Evolutionary conservation across 2,329 filamentous ascomycete genomes (phyloP).

Genomic region (Fusarium sp.): DNA sequence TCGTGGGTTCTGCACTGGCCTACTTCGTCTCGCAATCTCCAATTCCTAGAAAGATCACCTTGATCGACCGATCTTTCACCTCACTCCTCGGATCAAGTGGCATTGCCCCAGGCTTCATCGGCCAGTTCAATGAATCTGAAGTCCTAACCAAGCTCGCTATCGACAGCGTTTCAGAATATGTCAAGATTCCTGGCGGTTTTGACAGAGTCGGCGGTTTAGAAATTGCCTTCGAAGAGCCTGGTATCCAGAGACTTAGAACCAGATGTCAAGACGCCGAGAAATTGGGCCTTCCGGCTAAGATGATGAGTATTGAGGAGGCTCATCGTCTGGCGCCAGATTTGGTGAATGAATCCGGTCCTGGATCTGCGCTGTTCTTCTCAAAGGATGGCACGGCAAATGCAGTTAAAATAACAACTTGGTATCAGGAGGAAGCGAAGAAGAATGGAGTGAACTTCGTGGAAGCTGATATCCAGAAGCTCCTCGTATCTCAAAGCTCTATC

Average conservation of each 20-base stretch:
- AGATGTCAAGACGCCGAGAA: slow-evolving; percentile 17
- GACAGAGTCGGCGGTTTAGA: slow-evolving; percentile 38
- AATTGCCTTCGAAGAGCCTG: slow-evolving; percentile 29
- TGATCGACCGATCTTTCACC: slow-evolving; percentile 36
- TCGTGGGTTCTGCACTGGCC: slow-evolving; percentile 33
- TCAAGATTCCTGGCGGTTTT: slow-evolving; percentile 39
- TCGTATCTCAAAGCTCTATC: not conserved
- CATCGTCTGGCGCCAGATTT: slow-evolving; percentile 30
- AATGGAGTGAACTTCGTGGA: slow-evolving; percentile 20
- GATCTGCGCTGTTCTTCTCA: slow-evolving; percentile 29
- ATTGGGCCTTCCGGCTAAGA: slow-evolving; percentile 19
- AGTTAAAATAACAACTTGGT: slow-evolving; percentile 25
- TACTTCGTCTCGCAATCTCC: slow-evolving; percentile 24
- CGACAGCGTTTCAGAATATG: slow-evolving; percentile 38
- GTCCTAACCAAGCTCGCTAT: slow-evolving; percentile 41
- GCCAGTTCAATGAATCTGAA: slow-evolving; percentile 43
- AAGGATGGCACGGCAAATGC: slow-evolving; percentile 43
- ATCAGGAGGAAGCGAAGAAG: slow-evolving; percentile 28
- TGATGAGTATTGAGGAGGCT: slow-evolving; percentile 27
- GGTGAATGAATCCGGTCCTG: slow-evolving; percentile 15
- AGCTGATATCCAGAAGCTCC: slow-evolving; percentile 24
- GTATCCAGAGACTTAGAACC: slow-evolving; percentile 12
- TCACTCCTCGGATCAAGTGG: slow-evolving; percentile 37
- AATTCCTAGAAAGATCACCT: slow-evolving; percentile 20
- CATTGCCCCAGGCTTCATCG: slow-evolving; percentile 38